Evolutionary conservation across 257 asterid species (phyloP).

Genomic region (Penstemon newberryi): DNA sequence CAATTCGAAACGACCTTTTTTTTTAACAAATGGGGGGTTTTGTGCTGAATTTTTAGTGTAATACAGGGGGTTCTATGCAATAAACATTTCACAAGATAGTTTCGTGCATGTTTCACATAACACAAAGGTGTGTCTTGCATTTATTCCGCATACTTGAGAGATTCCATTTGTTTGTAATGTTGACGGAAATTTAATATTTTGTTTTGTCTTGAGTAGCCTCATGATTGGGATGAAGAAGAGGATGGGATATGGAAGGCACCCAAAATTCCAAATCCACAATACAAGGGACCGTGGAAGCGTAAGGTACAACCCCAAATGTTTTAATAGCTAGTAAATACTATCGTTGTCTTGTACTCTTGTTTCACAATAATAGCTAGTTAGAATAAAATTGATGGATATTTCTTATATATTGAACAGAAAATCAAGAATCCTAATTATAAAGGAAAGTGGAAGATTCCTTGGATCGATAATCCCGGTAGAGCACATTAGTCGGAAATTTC

Average conservation of each 20-base stretch:
- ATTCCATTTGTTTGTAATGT: too few relatives aligned
- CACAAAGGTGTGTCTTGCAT: too few relatives aligned
- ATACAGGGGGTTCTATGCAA: too few relatives aligned
- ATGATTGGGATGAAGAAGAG: conserved; percentile 93
- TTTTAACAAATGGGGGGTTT: too few relatives aligned
- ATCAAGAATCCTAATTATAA: conserved; percentile 90
- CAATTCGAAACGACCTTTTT: too few relatives aligned
- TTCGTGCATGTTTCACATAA: too few relatives aligned
- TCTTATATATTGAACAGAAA: conserved; percentile 42
- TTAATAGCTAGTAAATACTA: conserved; percentile 7
- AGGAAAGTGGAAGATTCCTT: conserved; percentile 38
- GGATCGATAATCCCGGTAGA: conserved; percentile 54
- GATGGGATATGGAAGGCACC: conserved; percentile 88
- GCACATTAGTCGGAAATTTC: conserved; percentile 3
- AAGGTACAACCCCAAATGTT: conserved; percentile 44
- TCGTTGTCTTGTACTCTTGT: background rate
- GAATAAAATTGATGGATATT: conserved; percentile 14
- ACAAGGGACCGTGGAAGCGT: conserved; percentile 75
- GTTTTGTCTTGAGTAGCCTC: conserved; percentile 58
- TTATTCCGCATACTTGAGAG: too few relatives aligned
- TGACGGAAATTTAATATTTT: background rate
- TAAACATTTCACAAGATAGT: too few relatives aligned
- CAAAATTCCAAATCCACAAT: conserved; percentile 77
- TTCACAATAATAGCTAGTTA: background rate
- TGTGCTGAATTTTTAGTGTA: too few relatives aligned